Conservation (phyloP, 345 rosid genomes). For the Arabidopsis arenosa region DNA sequence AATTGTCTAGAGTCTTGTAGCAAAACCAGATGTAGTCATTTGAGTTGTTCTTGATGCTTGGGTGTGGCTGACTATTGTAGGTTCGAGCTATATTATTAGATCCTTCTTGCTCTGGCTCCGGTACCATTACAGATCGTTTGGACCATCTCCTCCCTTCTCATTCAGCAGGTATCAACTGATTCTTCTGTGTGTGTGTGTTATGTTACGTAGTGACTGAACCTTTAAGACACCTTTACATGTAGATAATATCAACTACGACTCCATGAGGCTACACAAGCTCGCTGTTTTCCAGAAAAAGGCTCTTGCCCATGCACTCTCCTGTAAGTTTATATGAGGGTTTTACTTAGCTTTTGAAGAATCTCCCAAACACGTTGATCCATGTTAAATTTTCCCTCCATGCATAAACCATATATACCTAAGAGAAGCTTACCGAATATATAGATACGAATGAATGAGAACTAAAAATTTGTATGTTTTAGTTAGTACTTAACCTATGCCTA, state of each 20-base stretch:
- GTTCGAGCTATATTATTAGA: conserved; percentile 85
- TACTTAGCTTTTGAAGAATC: neutral
- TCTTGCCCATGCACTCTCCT: conserved; percentile 78
- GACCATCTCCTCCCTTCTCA: conserved; percentile 93
- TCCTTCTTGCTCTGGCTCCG: conserved; percentile 98
- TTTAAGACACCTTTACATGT: conserved; percentile 16
- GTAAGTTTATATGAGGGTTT: conserved; percentile 49
- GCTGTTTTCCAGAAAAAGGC: conserved; percentile 89
- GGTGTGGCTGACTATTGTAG: conserved; percentile 47
- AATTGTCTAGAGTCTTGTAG: neutral
- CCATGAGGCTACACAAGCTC: conserved; percentile 69
- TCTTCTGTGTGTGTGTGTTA: conserved; percentile 21
- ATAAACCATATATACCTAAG: neutral
- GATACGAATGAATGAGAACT: neutral
- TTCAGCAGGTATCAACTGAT: conserved; percentile 46
- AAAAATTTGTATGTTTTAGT: neutral
- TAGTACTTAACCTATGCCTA: conserved; percentile 14
- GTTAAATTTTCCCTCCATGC: neutral
- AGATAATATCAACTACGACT: conserved; percentile 47
- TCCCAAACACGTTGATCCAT: conserved; percentile 8
- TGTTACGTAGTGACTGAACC: conserved; percentile 13
- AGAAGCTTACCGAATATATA: neutral
- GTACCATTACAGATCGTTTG: conserved; percentile 78
- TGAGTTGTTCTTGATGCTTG: neutral
- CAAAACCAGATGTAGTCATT: conserved; percentile 24